Conservation (phyloP, 345 rosid species). For the Geranium brycei region DNA sequence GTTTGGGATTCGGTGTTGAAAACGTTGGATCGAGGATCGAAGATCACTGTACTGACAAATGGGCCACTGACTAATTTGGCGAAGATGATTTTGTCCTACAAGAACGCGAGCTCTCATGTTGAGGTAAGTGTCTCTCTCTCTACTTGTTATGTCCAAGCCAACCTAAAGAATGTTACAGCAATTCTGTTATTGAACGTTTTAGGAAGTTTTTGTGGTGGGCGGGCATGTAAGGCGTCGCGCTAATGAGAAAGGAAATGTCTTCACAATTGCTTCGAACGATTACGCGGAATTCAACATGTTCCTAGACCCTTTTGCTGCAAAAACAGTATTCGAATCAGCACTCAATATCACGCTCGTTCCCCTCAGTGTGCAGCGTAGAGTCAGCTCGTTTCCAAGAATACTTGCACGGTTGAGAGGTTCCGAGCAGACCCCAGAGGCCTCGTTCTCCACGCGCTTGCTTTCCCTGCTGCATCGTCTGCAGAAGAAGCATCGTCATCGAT, state of each 20-base stretch:
- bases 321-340: constrained; percentile 48
- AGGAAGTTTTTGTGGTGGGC: constrained; percentile 72
- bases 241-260: constrained; percentile 44
- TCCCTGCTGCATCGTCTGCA: constrained; percentile 40
- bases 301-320: constrained; percentile 80
- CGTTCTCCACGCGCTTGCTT: constrained; percentile 35
- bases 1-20: constrained; percentile 41
- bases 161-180: too few relatives aligned
- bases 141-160: neutral
- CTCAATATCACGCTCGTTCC: constrained; percentile 64
- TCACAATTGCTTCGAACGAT: constrained; percentile 34
- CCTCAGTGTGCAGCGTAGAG: constrained; percentile 38
- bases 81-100: constrained; percentile 30
- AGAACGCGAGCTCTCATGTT: constrained; percentile 30
- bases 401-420: constrained; percentile 18
- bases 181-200: too few relatives aligned
- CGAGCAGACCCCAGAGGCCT: constrained; percentile 43
- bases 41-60: constrained; percentile 55
- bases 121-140: constrained; percentile 28
- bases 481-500: constrained; percentile 29
- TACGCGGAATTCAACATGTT: constrained; percentile 74
- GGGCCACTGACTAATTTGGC: constrained; percentile 85
- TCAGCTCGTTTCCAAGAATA: constrained; percentile 30
- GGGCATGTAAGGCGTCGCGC: constrained; percentile 42
- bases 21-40: constrained; percentile 31